A percentile compares a stretch with the other conserved stretches of the same genome.
Evolutionary conservation across 1,284 basidiomycete species (phyloP).

Genomic region (Marasmius fiardii): DNA sequence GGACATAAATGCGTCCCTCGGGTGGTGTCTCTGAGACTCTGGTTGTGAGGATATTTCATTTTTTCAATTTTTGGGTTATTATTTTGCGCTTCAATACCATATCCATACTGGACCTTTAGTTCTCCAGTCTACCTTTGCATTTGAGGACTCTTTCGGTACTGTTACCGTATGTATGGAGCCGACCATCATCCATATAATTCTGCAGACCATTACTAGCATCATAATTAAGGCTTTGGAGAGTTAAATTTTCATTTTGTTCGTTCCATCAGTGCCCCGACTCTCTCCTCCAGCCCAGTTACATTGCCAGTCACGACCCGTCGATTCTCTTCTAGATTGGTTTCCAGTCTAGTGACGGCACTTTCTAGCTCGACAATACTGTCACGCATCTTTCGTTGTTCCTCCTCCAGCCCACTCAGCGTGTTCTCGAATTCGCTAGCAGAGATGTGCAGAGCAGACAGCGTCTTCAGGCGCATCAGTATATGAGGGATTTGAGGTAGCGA

Average conservation of each 20-base stretch:
- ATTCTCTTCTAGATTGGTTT: conserved; percentile 77
- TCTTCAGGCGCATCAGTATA: conserved; percentile 84
- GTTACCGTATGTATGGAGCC: too few species aligned
- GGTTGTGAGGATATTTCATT: too few species aligned
- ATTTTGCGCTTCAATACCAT: too few species aligned
- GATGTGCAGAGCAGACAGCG: conserved; percentile 79
- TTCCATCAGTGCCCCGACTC: conserved; percentile 47
- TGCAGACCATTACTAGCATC: too few species aligned
- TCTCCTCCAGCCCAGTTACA: conserved; percentile 65
- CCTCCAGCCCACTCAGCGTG: conserved; percentile 67
- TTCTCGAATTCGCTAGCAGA: conserved; percentile 78
- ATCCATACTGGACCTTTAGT: too few species aligned
- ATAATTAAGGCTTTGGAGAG: too few species aligned
- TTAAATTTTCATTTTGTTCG: background rate
- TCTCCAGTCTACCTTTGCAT: too few species aligned
- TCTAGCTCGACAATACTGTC: conserved; percentile 68
- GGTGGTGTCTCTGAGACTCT: conserved; percentile 59
- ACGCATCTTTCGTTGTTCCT: conserved; percentile 60
- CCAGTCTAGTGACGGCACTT: conserved; percentile 67
- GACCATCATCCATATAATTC: too few species aligned
- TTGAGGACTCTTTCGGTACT: too few species aligned
- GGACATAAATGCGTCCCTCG: conserved; percentile 60
- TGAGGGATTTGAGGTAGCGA: conserved; percentile 89
- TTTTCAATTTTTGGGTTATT: too few species aligned
- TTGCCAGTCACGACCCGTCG: conserved; percentile 67